Evolutionary conservation across 2,329 filamentous ascomycete species (phyloP), one percentile per base, ranked within the genome.

Genomic region (Fusarium odoratissimum): DNA sequence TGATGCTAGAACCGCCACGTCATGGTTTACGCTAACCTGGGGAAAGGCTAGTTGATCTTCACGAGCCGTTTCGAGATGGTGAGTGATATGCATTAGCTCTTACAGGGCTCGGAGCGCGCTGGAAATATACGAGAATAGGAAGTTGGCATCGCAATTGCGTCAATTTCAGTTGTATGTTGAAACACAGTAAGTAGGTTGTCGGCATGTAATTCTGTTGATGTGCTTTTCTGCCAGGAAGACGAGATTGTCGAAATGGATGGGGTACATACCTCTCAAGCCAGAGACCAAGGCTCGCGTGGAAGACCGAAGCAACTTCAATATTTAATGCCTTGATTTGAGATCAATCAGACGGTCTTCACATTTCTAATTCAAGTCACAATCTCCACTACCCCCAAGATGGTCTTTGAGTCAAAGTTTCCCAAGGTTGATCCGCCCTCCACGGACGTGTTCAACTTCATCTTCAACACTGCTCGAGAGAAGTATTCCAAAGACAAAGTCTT

Each of bases 401-500:
- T 51, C n/a, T 51, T 51, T 21, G 48, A 51, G 23, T 51, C 48
- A 25, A 51, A 51, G 12, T 35, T 51, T 19, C 31, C 48, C 16
- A 21, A 51, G n/a, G 48, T 51, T 37, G 31, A 37, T 17, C 48
- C 48, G 30, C 48, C 48, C 16, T 37, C 48, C 2, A 51, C 48
- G n/a, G 48, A 51, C 48, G 48, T 51, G n/a, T 51, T 51, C 48
- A 51, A 51, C 48, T 51, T 51, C 6, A 51, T 51, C 48, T 51
- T 51, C 48, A 51, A 51, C 48, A 51, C 48, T 19, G 48, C 48
- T 11, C 48, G 48, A 21, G 31, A 51, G 48, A 51, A 25, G 4
- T 51, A 51, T 16, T 6, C 48, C 12, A 51, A 37, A 21, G 23
- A 35, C 31, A 51, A 51, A 21, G 17, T 51, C 1, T 6, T 51